Conservation (phyloP, 352 stramenopile species). For the Pythium oligandrum region DNA sequence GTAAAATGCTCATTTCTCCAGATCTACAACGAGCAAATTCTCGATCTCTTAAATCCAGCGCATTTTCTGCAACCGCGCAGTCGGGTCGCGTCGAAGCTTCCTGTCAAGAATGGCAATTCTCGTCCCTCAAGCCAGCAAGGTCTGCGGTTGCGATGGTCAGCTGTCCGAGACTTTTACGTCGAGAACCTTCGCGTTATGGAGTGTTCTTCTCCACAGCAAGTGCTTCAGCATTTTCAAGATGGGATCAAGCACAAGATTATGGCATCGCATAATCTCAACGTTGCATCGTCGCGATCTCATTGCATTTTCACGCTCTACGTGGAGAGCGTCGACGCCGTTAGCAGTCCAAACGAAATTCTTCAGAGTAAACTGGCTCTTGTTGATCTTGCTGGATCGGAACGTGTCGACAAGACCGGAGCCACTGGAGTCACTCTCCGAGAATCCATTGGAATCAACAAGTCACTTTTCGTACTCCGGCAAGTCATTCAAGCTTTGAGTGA, state of each 20-base stretch:
- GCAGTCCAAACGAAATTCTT: slow-evolving; percentile 28
- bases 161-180: slow-evolving; percentile 52
- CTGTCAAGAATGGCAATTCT: background rate
- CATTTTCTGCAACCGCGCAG: slow-evolving; percentile 20
- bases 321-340: slow-evolving; percentile 32
- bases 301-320: slow-evolving; percentile 56
- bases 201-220: slow-evolving; percentile 34
- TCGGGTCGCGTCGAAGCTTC: background rate
- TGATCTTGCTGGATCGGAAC: slow-evolving; percentile 59
- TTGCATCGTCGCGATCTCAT: slow-evolving; percentile 45
- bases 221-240: slow-evolving; percentile 46
- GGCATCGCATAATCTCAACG: slow-evolving; percentile 53
- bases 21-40: slow-evolving; percentile 45
- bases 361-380: slow-evolving; percentile 55
- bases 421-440: slow-evolving; percentile 48
- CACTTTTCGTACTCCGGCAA: slow-evolving; percentile 51
- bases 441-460: slow-evolving; percentile 64
- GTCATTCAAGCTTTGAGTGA: slow-evolving; percentile 54
- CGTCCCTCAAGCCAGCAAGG: slow-evolving; percentile 10
- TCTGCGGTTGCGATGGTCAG: slow-evolving; percentile 42
- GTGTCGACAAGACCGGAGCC: slow-evolving; percentile 51
- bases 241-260: slow-evolving; percentile 59
- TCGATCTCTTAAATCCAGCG: slow-evolving; percentile 46
- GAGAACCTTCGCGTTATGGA: slow-evolving; percentile 44
- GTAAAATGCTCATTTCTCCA: slow-evolving; percentile 41